Conservation (phyloP, 345 rosid genomes). For the Brassica incana region DNA sequence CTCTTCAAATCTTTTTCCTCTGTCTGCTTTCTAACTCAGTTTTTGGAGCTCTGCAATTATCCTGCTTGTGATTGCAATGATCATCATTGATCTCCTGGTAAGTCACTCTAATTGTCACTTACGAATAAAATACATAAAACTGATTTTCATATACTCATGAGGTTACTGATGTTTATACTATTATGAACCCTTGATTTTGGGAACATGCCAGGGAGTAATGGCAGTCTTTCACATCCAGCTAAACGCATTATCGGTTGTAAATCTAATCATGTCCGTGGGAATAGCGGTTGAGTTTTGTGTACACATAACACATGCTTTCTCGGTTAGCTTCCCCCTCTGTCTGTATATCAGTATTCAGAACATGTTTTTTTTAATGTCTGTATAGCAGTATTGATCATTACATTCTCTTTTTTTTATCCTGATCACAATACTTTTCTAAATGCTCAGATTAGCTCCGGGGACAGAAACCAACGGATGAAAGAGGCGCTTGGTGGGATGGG, state of each 20-base stretch:
- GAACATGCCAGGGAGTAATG: conserved; percentile 86
- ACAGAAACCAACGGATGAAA: conserved; percentile 73
- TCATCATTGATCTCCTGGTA: conserved; percentile 90
- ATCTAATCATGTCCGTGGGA: conserved; percentile 94
- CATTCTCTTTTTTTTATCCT: too few species aligned
- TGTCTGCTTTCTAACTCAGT: conserved; percentile 46
- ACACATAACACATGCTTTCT: conserved; percentile 88
- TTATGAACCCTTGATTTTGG: conserved; percentile 24
- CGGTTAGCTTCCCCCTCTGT: conserved; percentile 50
- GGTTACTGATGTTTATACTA: conserved; percentile 11
- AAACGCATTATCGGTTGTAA: conserved; percentile 93
- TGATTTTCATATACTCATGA: not conserved
- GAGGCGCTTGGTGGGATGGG: conserved; percentile 93
- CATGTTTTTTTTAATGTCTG: not conserved
- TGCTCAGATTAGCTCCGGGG: conserved; percentile 73
- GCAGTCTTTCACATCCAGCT: conserved; percentile 84
- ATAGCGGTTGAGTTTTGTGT: conserved; percentile 96
- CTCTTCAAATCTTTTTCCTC: not conserved
- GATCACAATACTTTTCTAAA: not conserved
- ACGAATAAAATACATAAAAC: not conserved
- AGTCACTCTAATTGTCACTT: not conserved
- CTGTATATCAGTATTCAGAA: conserved; percentile 8
- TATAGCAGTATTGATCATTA: too few species aligned
- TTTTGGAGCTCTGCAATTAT: conserved; percentile 93
- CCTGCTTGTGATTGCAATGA: conserved; percentile 82